A percentile compares a stretch with the other conserved stretches of the same genome.
phyloP scores from a whole-genome alignment of 1,284 basidiomycete species.

The Ustilago loliicola region DNA sequence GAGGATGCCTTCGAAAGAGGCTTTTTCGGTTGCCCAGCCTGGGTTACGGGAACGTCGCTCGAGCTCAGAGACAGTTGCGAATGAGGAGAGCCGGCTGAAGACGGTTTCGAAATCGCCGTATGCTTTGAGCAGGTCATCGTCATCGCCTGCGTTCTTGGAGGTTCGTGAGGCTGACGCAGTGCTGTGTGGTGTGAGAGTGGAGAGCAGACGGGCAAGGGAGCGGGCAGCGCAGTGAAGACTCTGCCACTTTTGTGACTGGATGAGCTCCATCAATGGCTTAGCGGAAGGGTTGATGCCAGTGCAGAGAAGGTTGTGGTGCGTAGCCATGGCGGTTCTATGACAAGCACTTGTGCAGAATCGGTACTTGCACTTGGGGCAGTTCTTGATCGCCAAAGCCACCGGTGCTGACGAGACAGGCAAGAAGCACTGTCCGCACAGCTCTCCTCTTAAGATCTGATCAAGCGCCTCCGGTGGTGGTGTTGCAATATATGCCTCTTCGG shows the following conservation, averaged over 20 bases:
- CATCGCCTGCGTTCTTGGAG: background rate
- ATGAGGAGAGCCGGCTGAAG: conserved; percentile 47
- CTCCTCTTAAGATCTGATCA: conserved; percentile 34
- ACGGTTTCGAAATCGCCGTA: conserved; percentile 50
- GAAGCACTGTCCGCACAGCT: conserved; percentile 63
- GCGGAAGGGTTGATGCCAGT: conserved; percentile 80
- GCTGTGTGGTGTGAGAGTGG: conserved; percentile 15
- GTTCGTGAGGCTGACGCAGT: background rate
- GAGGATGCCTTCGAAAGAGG: conserved; percentile 44
- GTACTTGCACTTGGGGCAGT: conserved; percentile 71
- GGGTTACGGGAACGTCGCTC: conserved; percentile 62
- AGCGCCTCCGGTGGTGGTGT: conserved; percentile 59
- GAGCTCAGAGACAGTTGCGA: conserved; percentile 63
- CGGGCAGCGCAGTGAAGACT: conserved; percentile 41
- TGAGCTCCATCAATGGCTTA: conserved; percentile 66
- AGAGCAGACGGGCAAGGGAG: conserved; percentile 26
- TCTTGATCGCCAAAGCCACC: conserved; percentile 67
- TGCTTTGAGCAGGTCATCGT: conserved; percentile 7
- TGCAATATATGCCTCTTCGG: conserved; percentile 75
- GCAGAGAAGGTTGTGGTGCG: conserved; percentile 81
- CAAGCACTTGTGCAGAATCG: conserved; percentile 86
- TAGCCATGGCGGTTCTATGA: conserved; percentile 75
- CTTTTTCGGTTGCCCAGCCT: conserved; percentile 57
- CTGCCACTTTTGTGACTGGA: conserved; percentile 50
- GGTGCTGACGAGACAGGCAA: conserved; percentile 60